Percentiles rank a stretch among this genome's conserved stretches.
These are phyloP conservation scores for Cryptococcus neoformans DNA, from an alignment of 1,284 basidiomycete species.

Conservation along the genomic window DNA sequence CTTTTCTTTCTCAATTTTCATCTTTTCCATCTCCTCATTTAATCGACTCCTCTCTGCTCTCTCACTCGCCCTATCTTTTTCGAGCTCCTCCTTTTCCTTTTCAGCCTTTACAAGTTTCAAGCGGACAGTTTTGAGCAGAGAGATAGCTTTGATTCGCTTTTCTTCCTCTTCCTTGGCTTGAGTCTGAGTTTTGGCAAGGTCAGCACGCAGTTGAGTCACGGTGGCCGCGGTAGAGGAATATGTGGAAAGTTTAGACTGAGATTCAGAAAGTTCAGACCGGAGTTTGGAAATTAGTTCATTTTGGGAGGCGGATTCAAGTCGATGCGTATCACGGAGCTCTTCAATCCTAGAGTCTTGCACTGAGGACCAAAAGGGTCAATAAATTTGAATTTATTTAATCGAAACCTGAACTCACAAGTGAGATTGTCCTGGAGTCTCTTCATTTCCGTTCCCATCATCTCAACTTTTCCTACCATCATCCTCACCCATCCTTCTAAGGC, in stretches of 20 bases:
- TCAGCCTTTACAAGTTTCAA: slow-evolving; percentile 89
- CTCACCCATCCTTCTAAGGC: slow-evolving; percentile 68
- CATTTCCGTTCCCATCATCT: slow-evolving; percentile 64
- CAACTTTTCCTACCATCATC: slow-evolving; percentile 64
- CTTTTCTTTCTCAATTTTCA: slow-evolving; percentile 64
- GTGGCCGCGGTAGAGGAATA: slow-evolving; percentile 55
- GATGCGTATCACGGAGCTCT: slow-evolving; percentile 77
- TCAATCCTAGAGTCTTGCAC: slow-evolving; percentile 79
- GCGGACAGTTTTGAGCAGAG: slow-evolving; percentile 83
- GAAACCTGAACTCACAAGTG: slow-evolving; percentile 55
- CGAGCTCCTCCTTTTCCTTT: slow-evolving; percentile 77
- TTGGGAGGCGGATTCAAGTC: slow-evolving; percentile 70
- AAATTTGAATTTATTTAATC: not conserved
- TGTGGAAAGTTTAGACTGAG: slow-evolving; percentile 58
- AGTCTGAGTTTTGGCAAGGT: slow-evolving; percentile 61
- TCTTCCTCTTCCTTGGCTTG: slow-evolving; percentile 87
- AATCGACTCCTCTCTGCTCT: slow-evolving; percentile 58
- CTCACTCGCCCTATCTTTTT: slow-evolving; percentile 61
- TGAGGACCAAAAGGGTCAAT: slow-evolving; percentile 37
- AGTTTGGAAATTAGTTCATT: slow-evolving; percentile 68
- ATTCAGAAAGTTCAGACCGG: slow-evolving; percentile 63
- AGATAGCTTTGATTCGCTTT: slow-evolving; percentile 89
- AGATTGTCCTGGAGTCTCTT: slow-evolving; percentile 67
- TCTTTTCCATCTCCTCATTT: slow-evolving; percentile 45
- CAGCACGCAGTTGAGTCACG: slow-evolving; percentile 58